Evolutionary conservation across 2,329 filamentous ascomycete genomes (phyloP), one percentile per base, ranked within the genome.

Genomic region (Podosphaera aphanis): DNA sequence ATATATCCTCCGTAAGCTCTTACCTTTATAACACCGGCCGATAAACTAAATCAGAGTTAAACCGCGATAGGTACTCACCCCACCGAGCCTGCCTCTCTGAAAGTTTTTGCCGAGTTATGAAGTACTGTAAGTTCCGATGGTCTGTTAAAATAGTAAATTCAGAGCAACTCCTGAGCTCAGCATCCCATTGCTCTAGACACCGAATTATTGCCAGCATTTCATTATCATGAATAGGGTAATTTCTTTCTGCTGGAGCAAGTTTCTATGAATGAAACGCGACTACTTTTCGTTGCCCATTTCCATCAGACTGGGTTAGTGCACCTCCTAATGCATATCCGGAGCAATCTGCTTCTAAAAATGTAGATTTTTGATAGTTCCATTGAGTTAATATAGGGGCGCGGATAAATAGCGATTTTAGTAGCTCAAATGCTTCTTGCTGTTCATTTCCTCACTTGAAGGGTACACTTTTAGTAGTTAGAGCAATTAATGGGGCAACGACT

Each of bases 121-220:
- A 20, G 16, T 39, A 39, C 20, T 39, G 18, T 13, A 49, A 39
- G 41, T 33, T 44, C 21, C 46, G 46, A 21, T 44, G n/a, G 29
- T 49, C 46, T 13, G 16, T 39, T 7, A 46, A 29, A 15, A 49
- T 38, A 39, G 31, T 8, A 18, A 48, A 39, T 4, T 39, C 5
- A 11, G 20, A 6, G 27, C n/a, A 23, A 11, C 48, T 40, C 6
- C 40, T n/a, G 1, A 49, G 35, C 18, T 48, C 31, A 7, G 29
- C 20, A 16, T 46, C 21, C 38, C 25, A 51, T 11, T 46, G 6
- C 5, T 39, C 36, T n/a, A 39, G 7, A 21, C 36, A 39, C 8
- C 36, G 36, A 39, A 39, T 39, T 19, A 39, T 39, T 39, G n/a
- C 16, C 20, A 39, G 36, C 16, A 39, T 39, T 39, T 39, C 36